Percentiles rank a stretch among this genome's conserved stretches.
Conservation (phyloP, 805 yeast genomes). For the Jamesozyma piceae region DNA sequence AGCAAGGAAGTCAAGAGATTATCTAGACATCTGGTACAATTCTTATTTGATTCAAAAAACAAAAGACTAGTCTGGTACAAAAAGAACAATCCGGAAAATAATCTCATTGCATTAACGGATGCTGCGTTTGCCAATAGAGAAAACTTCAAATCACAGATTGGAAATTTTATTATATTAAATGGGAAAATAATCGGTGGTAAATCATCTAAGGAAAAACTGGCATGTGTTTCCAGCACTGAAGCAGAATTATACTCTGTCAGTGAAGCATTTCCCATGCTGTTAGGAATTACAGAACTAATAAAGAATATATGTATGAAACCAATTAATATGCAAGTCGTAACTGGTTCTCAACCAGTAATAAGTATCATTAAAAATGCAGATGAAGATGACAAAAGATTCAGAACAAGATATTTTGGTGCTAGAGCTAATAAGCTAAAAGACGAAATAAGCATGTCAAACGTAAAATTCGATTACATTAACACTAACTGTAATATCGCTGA, state of each 20-base stretch:
- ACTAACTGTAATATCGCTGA: background rate
- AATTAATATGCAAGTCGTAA: background rate
- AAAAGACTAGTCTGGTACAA: slow-evolving; percentile 6
- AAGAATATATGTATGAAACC: background rate
- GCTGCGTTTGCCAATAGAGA: slow-evolving; percentile 5
- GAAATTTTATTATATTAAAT: background rate
- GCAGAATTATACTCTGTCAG: slow-evolving; percentile 1
- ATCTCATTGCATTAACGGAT: background rate
- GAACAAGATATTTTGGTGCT: background rate
- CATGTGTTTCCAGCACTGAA: slow-evolving; percentile 1
- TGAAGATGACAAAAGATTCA: background rate
- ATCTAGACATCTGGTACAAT: slow-evolving; percentile 2
- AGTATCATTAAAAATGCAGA: background rate
- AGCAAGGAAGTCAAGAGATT: slow-evolving; percentile 2
- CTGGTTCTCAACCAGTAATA: background rate
- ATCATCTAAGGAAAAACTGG: slow-evolving; percentile 1
- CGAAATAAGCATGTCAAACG: background rate
- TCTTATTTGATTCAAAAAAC: slow-evolving; percentile 4
- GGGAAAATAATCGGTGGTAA: slow-evolving; percentile 1
- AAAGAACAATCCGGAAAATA: background rate
- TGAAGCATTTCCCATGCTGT: background rate
- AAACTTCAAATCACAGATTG: slow-evolving; percentile 5
- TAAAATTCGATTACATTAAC: background rate
- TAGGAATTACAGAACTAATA: background rate
- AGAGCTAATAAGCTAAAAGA: background rate